Percentiles rank a stretch among this genome's conserved stretches.
Conservation (phyloP, 73 alveolate species). For the Blepharisma stoltei region DNA sequence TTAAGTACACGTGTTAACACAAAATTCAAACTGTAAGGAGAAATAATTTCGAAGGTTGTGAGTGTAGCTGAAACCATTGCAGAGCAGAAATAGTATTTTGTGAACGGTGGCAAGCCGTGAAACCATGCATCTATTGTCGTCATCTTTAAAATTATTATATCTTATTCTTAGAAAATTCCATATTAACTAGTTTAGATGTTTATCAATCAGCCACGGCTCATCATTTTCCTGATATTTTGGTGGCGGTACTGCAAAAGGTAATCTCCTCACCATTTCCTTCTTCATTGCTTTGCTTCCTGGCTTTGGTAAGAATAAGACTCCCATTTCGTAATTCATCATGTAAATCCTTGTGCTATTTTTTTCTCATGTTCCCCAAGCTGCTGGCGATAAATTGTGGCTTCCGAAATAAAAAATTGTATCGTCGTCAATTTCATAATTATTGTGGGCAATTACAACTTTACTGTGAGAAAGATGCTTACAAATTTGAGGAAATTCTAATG, state of each 20-base stretch:
- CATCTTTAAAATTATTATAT: not conserved
- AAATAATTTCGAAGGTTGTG: not conserved
- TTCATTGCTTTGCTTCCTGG: not conserved
- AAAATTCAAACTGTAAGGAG: not conserved
- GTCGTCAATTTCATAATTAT: not conserved
- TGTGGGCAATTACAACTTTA: not conserved
- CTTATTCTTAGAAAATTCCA: no score
- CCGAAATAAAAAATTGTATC: constrained; percentile 6
- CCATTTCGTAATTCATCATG: not conserved
- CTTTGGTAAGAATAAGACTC: not conserved
- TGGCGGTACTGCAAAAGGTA: not conserved
- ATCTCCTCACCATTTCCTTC: not conserved
- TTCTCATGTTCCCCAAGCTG: constrained; percentile 21
- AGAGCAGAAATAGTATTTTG: not conserved
- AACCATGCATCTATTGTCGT: constrained; percentile 6
- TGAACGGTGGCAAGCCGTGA: not conserved
- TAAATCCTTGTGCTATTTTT: not conserved
- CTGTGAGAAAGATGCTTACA: constrained; percentile 2
- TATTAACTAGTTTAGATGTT: not conserved
- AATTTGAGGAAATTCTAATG: not conserved
- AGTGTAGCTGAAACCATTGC: not conserved
- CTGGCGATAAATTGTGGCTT: constrained; percentile 12
- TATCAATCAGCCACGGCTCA: not conserved
- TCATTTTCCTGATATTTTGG: not conserved
- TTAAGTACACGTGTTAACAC: not conserved